Evolutionary conservation across 805 yeast genomes (phyloP).

Genomic region (Metschnikowia colocasiae): DNA sequence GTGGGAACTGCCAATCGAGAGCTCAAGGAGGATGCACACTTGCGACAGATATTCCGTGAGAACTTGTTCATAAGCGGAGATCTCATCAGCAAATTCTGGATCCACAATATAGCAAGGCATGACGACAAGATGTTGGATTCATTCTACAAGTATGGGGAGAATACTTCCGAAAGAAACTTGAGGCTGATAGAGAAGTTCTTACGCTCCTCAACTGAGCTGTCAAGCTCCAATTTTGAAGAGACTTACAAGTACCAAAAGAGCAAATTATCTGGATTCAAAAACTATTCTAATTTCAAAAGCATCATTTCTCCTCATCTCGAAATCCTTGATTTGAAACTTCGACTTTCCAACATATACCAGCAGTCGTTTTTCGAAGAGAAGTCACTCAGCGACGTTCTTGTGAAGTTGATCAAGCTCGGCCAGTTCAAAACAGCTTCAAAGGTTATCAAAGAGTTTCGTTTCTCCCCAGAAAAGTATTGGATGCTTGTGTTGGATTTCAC

Average conservation of each 20-base stretch:
- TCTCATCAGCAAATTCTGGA: constrained; percentile 38
- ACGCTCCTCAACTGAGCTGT: not conserved
- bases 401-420: constrained; percentile 32
- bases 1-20: constrained; percentile 22
- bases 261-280: constrained; percentile 17
- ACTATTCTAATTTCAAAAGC: constrained; percentile 19
- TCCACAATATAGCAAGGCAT: constrained; percentile 25
- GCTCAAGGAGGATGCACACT: constrained; percentile 16
- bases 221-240: constrained; percentile 7
- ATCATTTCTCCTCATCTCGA: constrained; percentile 29
- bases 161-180: constrained; percentile 19
- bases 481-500: constrained; percentile 49
- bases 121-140: constrained; percentile 24
- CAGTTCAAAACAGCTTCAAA: constrained; percentile 50
- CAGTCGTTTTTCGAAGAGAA: constrained; percentile 26
- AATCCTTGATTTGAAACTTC: constrained; percentile 30
- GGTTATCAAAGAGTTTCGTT: constrained; percentile 49
- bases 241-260: constrained; percentile 22
- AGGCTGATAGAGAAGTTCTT: constrained; percentile 1
- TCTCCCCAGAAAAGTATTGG: constrained; percentile 56
- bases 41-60: constrained; percentile 16
- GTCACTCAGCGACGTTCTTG: constrained; percentile 26
- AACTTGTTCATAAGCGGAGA: constrained; percentile 33
- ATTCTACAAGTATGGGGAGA: constrained; percentile 32
- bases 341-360: constrained; percentile 33